Evolutionary conservation across 441 rosid species (phyloP).

Genomic region (Euphorbia schlechtendalii): DNA sequence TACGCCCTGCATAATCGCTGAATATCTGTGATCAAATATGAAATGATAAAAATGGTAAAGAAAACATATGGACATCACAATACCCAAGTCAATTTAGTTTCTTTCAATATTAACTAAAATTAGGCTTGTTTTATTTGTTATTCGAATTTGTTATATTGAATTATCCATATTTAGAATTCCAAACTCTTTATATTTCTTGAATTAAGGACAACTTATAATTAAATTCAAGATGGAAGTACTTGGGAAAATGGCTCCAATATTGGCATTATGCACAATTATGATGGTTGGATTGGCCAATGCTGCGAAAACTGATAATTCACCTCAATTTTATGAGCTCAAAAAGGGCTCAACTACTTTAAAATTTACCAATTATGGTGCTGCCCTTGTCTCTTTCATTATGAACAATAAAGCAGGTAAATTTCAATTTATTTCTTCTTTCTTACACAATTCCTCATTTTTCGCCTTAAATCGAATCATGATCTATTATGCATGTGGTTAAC

Average conservation of each 20-base stretch:
- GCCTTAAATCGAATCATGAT: too few relatives aligned
- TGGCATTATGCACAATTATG: conserved; percentile 1
- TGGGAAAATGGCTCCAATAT: conserved; percentile 1
- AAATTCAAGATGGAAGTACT: not conserved
- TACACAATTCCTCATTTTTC: not conserved
- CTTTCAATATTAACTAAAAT: not conserved
- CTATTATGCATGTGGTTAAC: not conserved
- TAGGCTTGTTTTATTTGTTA: not conserved
- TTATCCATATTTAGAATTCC: not conserved
- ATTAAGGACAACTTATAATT: not conserved
- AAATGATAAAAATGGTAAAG: not conserved
- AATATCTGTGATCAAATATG: too few relatives aligned
- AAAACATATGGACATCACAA: not conserved
- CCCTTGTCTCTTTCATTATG: conserved; percentile 20
- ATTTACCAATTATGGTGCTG: conserved; percentile 23
- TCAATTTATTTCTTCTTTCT: not conserved
- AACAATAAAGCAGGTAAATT: conserved; percentile 20
- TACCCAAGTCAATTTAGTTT: not conserved
- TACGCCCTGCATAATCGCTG: too few relatives aligned
- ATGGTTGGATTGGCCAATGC: conserved; percentile 10
- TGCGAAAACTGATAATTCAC: not conserved
- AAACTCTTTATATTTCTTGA: not conserved
- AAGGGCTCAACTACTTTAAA: conserved; percentile 19
- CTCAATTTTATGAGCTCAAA: conserved; percentile 20
- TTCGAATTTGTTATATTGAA: too few relatives aligned